Evolutionary conservation across 2,329 filamentous ascomycete genomes (phyloP), one percentile per base, ranked within the genome.

Genomic region (Cordyceps javanica): DNA sequence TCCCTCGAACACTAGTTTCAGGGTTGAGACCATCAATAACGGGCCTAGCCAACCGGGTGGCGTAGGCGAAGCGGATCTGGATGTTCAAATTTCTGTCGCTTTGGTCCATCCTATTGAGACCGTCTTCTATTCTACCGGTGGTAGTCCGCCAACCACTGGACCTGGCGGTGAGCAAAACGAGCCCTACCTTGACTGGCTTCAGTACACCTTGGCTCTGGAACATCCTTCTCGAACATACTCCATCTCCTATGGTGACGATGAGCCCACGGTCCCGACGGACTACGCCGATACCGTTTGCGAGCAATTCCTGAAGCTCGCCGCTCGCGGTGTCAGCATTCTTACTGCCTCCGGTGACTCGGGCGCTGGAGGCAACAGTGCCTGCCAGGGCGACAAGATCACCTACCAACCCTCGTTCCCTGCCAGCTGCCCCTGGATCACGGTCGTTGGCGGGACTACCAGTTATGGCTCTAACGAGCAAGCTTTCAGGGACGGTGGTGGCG

Each of bases 121-220:
- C 9, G 44, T 59, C 16, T 59, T 44, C 36, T 59, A 59, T 30
- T 59, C 57, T n/a, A 50, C 44, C 13, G 42, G 42, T 23, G 57
- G 57, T 19, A 34, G 39, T 2, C 57, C 57, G 5, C 57, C 57
- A 10, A 51, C 21, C 11, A 49, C 26, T 26, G 41, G 32, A 16
- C 45, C 25, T 30, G 44, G 44, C 19, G 36, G 26, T 6, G 39
- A 49, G 34, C 13, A 38, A 5, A 59, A 59, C 36, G 57, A 59
- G 57, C 57, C 57, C 3, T 59, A 59, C 34, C 57, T 59, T 9
- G 57, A 59, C 42, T 59, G 57, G 57, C 57, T 59, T 44, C 32
- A 55, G 42, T 59, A 55, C 50, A 59, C 57, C 10, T 6, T 55
- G 30, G 51, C 23, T 19, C 25, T 55, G 42, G 51, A 59, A 5